Percentiles rank a stretch among this genome's conserved stretches.
Conservation (phyloP, 345 rosid genomes). For the Tarenaya hassleriana region DNA sequence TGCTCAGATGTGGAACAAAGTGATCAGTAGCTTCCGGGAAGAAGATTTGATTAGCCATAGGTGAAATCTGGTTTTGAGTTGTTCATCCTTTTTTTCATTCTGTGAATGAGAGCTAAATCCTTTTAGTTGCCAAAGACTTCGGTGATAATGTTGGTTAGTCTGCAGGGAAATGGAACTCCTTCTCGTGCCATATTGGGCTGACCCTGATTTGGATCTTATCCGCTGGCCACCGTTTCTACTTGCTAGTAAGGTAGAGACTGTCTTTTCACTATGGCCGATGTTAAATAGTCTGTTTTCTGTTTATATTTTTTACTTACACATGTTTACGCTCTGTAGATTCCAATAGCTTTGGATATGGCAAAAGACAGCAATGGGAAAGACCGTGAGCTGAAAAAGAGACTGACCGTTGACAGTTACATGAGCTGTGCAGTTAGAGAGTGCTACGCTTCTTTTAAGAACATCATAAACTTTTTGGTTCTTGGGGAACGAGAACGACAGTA, state of each 20-base stretch:
- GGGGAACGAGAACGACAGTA: slow-evolving; percentile 44
- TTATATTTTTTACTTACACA: slow-evolving; percentile 2
- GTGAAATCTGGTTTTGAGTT: slow-evolving; percentile 24
- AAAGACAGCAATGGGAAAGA: slow-evolving; percentile 48
- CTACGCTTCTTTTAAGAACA: slow-evolving; percentile 45
- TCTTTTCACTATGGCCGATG: slow-evolving; percentile 3
- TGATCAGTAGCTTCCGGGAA: slow-evolving; percentile 52
- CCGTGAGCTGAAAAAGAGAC: slow-evolving; percentile 45
- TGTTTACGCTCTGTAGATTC: slow-evolving; percentile 33
- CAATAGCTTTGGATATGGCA: slow-evolving; percentile 65
- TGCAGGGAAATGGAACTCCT: slow-evolving; percentile 51
- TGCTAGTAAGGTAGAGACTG: slow-evolving; percentile 45
- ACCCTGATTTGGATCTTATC: slow-evolving; percentile 39
- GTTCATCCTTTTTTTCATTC: slow-evolving; percentile 7
- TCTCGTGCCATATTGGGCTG: slow-evolving; percentile 53
- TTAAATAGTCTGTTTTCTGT: slow-evolving; percentile 1
- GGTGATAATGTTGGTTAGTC: slow-evolving; percentile 7
- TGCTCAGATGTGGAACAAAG: slow-evolving; percentile 60
- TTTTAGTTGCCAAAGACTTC: neutral
- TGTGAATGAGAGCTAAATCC: slow-evolving; percentile 2
- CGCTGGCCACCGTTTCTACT: slow-evolving; percentile 63
- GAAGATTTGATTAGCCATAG: slow-evolving; percentile 50
- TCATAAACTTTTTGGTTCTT: slow-evolving; percentile 38
- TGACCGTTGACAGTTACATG: slow-evolving; percentile 43
- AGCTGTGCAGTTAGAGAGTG: slow-evolving; percentile 46